Base-by-base conservation (phyloP, 2,329 filamentous ascomycete species). In the Phialemoniopsis sp. region DNA sequence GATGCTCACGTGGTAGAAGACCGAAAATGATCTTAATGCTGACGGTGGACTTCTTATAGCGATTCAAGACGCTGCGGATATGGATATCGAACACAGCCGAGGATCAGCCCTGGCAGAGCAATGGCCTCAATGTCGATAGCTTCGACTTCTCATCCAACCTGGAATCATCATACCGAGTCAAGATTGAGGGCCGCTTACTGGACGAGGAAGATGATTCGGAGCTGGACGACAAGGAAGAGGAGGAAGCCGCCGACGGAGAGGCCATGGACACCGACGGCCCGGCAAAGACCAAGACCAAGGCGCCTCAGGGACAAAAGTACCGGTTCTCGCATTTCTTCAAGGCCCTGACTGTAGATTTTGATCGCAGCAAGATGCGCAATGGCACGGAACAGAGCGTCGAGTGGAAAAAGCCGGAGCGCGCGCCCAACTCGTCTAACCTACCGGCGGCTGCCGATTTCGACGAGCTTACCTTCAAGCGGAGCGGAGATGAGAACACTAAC, bases 21-120 rank as follows among this genome's bases (percentile, higher is more conserved):
- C 10, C 10, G 21, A 26, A 26, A 26, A 26, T 6, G 6, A 26
- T 29, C 10, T 16, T 40, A 16, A 30, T 38, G 35, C 46, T 52
- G 29, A 45, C 32, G 6, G 7, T 12, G 17, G 35, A 37, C 18
- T 38, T 13, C 16, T 45, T 30, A 57, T 40, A 88, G 78, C 80
- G 87, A 49, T 85, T 84, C 62, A 87, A 85, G 56, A 95, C 89
- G 3, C 72, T 98, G 62, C 85, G 91, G 46, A 78, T 98, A 47
- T 97, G 89, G 89, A 83, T 98, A 54, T 90, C 82, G 54, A 98
- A 98, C 63, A 95, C 89, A 2, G 89, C 85, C 28, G 89, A 96
- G 61, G 88, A 93, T 56, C 93, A 98, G 65, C 83, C 86, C 26
- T 97, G 93, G 93, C 93, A 98, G 64, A 76, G 73, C 30, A 78